phyloP scores from a whole-genome alignment of 1,139 yeast species.

The Debaryomyces singareniensis region DNA sequence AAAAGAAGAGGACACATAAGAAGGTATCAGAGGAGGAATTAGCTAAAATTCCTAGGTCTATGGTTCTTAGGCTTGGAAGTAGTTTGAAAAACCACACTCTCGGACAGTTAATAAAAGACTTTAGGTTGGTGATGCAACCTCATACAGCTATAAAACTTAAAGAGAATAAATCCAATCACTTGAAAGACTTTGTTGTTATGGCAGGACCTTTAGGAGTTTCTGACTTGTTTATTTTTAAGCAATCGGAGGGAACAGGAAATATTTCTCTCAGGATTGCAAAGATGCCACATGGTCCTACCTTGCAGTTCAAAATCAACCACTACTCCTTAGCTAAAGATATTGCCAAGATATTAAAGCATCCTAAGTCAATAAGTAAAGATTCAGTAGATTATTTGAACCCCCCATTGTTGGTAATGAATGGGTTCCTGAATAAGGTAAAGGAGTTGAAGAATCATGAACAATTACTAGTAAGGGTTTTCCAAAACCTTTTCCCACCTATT shows the following conservation, averaged over 20 bases:
- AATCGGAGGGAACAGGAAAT: constrained; percentile 69
- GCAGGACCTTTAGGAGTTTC: constrained; percentile 95
- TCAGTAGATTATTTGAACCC: constrained; percentile 65
- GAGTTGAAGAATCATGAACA: constrained; percentile 66
- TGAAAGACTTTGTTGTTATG: constrained; percentile 91
- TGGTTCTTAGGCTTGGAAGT: constrained; percentile 85
- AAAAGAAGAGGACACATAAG: constrained; percentile 83
- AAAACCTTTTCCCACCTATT: constrained; percentile 93
- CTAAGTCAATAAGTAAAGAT: constrained; percentile 62
- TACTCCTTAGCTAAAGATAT: constrained; percentile 86
- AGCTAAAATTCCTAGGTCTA: constrained; percentile 77
- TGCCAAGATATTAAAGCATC: constrained; percentile 57
- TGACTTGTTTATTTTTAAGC: constrained; percentile 82
- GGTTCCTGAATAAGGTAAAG: constrained; percentile 54
- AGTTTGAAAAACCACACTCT: constrained; percentile 76
- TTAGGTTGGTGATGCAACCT: constrained; percentile 91
- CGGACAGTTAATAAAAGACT: constrained; percentile 78
- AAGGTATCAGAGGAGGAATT: constrained; percentile 59
- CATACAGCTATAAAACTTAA: constrained; percentile 86
- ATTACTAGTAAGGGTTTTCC: constrained; percentile 82
- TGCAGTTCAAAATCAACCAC: constrained; percentile 69
- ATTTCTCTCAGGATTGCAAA: constrained; percentile 79
- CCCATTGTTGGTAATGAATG: constrained; percentile 87
- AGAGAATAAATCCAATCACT: constrained; percentile 80
- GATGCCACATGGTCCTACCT: constrained; percentile 92